Evolutionary conservation across 805 yeast species (phyloP).

Genomic region (Kodamaea kaohsiungensis): DNA sequence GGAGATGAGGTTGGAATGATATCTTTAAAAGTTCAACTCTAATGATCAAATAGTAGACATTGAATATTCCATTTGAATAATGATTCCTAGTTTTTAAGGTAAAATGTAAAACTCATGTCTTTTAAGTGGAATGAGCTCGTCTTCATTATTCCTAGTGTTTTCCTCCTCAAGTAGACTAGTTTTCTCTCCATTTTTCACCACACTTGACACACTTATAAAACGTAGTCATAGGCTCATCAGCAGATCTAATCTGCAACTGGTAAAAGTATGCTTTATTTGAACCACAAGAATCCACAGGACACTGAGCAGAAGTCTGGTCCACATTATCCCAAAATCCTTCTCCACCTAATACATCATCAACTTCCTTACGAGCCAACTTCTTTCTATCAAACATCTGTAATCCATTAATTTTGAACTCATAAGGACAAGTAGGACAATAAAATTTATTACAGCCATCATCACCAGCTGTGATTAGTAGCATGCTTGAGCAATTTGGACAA

Average conservation of each 20-base stretch:
- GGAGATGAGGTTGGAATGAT: not conserved
- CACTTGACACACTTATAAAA: constrained; percentile 94
- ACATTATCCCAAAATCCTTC: constrained; percentile 99
- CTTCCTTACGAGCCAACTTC: constrained; percentile 79
- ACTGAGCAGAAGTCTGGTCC: constrained; percentile 90
- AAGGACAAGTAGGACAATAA: constrained; percentile 93
- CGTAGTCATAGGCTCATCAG: constrained; percentile 99
- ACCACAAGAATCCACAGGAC: constrained; percentile 86
- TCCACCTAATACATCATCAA: constrained; percentile 96
- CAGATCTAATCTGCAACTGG: constrained; percentile 94
- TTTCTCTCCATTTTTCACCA: constrained; percentile 96
- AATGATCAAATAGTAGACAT: too few relatives aligned
- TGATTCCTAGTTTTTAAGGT: too few relatives aligned
- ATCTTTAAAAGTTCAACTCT: not conserved
- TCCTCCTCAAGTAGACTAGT: constrained; percentile 40
- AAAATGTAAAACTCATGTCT: not conserved
- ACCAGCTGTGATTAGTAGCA: constrained; percentile 69
- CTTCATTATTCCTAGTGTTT: too few relatives aligned
- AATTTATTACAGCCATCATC: constrained; percentile 63
- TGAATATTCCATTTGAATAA: too few relatives aligned
- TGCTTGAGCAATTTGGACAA: constrained; percentile 92
- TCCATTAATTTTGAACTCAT: constrained; percentile 85
- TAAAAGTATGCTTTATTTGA: constrained; percentile 92
- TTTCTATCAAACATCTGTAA: constrained; percentile 85
- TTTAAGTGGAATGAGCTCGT: too few relatives aligned